Base-by-base conservation (phyloP, 169 alveolate species). In the Eimeria sp. region DNA sequence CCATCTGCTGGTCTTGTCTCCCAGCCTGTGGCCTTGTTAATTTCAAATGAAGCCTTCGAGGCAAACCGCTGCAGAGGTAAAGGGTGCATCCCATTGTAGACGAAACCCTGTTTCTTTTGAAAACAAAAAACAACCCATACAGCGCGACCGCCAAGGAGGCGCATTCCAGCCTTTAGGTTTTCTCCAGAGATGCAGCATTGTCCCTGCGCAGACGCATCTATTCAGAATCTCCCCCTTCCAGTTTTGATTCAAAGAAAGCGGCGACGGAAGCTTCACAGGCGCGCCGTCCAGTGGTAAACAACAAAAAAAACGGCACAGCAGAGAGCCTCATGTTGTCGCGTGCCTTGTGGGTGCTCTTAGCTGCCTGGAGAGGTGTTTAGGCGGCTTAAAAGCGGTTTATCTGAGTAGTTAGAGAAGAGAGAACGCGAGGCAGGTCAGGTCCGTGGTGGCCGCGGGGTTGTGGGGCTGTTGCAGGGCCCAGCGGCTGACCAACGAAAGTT, bases 391-490 rank as follows among this genome's bases (percentile, higher is more conserved):
- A 0, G 87, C 27, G 66, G 13, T 20, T 49, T 77, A 43, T 9
- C 9, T 6, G 27, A 43, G 23, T 25, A 46, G 46, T 52, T 77
- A 77, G 46, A 77, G 87, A 27, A 77, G 87, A 25, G 62, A 77
- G 62, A 77, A 77, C 9, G 87, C 87, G 25, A 77, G 87, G 20
- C 87, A 77, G 16, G 66, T 37, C 46, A 77, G 46, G 40, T 77
- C 87, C 25, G 87, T 77, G 4, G 87, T 4, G 62, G 58, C 87
- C n/a, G 58, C 40, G 18, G 87, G 66, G 18, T 77, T 66, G 16
- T 77, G 66, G 16, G 87, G 62, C 62, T 52, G 66, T 25, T 25
- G 87, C 4, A 46, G 66, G 18, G 62, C 87, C 87, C 87, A 77
- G 40, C 64, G 87, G 62, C 62, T 77, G n/a, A 77, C 87, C 18